Base-by-base conservation (phyloP, 768 basidiomycete genomes). In the Plicaturopsis crispa region DNA sequence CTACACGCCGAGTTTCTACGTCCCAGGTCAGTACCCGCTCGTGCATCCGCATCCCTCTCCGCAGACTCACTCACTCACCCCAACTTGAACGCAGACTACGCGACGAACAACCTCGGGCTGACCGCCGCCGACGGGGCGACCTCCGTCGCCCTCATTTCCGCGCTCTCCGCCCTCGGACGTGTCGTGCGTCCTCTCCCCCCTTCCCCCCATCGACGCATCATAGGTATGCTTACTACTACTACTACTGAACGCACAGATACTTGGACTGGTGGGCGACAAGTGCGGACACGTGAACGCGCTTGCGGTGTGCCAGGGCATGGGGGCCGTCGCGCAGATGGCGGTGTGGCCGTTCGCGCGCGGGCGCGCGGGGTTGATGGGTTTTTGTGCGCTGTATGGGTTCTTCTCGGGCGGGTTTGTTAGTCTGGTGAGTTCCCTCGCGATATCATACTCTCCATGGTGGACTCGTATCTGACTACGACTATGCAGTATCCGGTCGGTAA, bases 331-430 rank as follows among this genome's bases (percentile, higher is more conserved):
- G 12, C 36, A 38, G 24, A 28, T 38, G 36, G 36, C 36, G 36
- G 30, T 38, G 19, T 38, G 36, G 36, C 36, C 36, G 23, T 28
- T 38, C 13, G 36, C 30, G 14, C 21, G 30, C 24, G 23, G 30
- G 17, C 36, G 24, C 36, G n/a, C 24, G 18, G 36, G 36, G 13
- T 28, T 38, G 14, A 38, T 38, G 36, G 36, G 24, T 14, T 38
- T 38, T 28, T 38, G 24, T 18, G 24, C 36, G 11, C 30, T 38
- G 18, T 38, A 38, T 20, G 36, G 36, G 20, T 38, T 38, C 24
- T 38, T 38, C 24, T 26, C 36, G 22, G 36, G 36, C 24, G 36
- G 36, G 11, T 38, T 26, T 24, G 36, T 38, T n/a, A 38, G 36
- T 38, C 21, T 38, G n/a, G n/a, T n/a, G n/a, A n/a, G n/a, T n/a